Evolutionary conservation across 768 basidiomycete genomes (phyloP).

Genomic region (Kwoniella sp.): DNA sequence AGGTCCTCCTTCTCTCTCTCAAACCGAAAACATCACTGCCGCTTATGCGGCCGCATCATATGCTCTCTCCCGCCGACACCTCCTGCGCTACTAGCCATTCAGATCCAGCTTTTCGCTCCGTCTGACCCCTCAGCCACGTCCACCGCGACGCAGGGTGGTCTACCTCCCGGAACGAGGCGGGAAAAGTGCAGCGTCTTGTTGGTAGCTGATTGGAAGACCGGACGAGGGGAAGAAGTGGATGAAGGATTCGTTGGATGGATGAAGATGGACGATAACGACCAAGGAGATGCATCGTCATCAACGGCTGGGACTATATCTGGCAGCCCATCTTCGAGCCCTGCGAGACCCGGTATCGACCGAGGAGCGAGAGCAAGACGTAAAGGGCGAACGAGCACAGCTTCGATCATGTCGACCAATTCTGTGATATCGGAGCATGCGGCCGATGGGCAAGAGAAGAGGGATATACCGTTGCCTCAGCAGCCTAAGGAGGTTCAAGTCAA

Average conservation of each 20-base stretch:
- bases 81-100: slow-evolving; percentile 42
- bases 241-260: slow-evolving; percentile 57
- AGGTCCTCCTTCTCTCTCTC: slow-evolving; percentile 78
- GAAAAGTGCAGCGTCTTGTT: slow-evolving; percentile 52
- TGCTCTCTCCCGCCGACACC: slow-evolving; percentile 82
- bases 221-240: slow-evolving; percentile 76
- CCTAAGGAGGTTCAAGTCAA: slow-evolving; percentile 67
- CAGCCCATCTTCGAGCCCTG: background rate
- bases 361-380: slow-evolving; percentile 62
- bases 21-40: slow-evolving; percentile 94
- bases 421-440: background rate
- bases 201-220: slow-evolving; percentile 76
- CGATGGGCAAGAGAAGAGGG: slow-evolving; percentile 63
- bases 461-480: slow-evolving; percentile 59
- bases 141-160: slow-evolving; percentile 18
- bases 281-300: background rate
- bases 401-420: background rate
- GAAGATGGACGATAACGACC: slow-evolving; percentile 39
- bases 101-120: slow-evolving; percentile 59
- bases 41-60: slow-evolving; percentile 86
- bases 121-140: slow-evolving; percentile 23
- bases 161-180: slow-evolving; percentile 49
- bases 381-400: slow-evolving; percentile 58
- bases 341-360: background rate
- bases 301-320: background rate